Conservation (phyloP, 2,329 filamentous ascomycete species). For the Byssochlamys sp. region DNA sequence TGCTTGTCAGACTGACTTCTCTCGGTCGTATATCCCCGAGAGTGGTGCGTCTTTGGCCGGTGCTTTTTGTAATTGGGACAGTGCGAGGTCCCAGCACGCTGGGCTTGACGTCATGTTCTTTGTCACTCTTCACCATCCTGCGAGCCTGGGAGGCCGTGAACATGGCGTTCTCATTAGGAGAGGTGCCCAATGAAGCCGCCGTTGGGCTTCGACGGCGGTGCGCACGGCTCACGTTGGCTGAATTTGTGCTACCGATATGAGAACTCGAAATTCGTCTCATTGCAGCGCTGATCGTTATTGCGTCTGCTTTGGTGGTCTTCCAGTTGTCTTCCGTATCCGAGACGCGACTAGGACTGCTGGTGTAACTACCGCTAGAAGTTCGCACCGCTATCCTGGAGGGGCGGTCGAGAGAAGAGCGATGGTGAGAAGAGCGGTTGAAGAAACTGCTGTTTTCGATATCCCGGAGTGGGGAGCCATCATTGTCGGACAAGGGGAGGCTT, state of each 20-base stretch:
- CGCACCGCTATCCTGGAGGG: slow-evolving; percentile 30
- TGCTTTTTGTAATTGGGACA: slow-evolving; percentile 49
- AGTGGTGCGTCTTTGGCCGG: slow-evolving; percentile 32
- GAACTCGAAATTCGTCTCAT: slow-evolving; percentile 46
- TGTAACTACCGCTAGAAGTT: slow-evolving; percentile 28
- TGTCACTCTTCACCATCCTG: slow-evolving; percentile 55
- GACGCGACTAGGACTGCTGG: slow-evolving; percentile 18
- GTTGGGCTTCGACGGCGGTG: slow-evolving; percentile 50
- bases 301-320: slow-evolving; percentile 41
- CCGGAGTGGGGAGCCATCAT: slow-evolving; percentile 46
- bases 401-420: slow-evolving; percentile 19
- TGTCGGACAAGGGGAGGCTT: slow-evolving; percentile 52
- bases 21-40: slow-evolving; percentile 33
- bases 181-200: slow-evolving; percentile 39
- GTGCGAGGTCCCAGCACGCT: slow-evolving; percentile 54
- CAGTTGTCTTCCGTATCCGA: slow-evolving; percentile 44
- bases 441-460: slow-evolving; percentile 43
- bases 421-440: slow-evolving; percentile 38
- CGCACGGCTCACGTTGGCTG: slow-evolving; percentile 31
- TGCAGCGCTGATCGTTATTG: slow-evolving; percentile 45
- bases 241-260: slow-evolving; percentile 30
- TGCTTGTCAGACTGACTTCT: slow-evolving; percentile 28
- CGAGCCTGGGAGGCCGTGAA: slow-evolving; percentile 59
- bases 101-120: slow-evolving; percentile 45
- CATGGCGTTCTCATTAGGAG: slow-evolving; percentile 49